Evolutionary conservation across 805 yeast species (phyloP).

Genomic region (Candida patagonica): DNA sequence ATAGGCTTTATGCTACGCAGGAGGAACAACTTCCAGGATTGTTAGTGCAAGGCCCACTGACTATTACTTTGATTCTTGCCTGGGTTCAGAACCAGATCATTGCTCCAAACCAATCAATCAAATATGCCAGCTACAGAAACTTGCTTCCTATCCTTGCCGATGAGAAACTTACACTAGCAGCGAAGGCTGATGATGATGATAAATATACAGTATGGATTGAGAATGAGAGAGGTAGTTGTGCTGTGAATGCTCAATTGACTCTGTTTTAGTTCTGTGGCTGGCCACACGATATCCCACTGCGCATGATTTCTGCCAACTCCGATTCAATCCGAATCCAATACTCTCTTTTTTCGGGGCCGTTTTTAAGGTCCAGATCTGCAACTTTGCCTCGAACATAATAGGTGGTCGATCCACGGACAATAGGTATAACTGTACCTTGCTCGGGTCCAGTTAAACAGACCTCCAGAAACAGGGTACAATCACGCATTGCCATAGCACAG

Average conservation of each 20-base stretch:
- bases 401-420: constrained; percentile 12
- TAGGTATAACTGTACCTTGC: constrained; percentile 1
- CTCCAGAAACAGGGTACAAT: constrained; percentile 44
- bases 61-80: constrained; percentile 50
- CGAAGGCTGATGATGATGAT: constrained; percentile 2
- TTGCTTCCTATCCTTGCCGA: constrained; percentile 41
- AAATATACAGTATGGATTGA: constrained; percentile 19
- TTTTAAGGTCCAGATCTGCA: constrained; percentile 46
- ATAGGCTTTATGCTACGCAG: constrained; percentile 40
- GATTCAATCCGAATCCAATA: constrained; percentile 42
- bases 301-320: constrained; percentile 11
- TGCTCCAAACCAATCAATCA: constrained; percentile 17
- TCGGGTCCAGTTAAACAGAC: constrained; percentile 18
- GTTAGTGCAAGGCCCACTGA: constrained; percentile 75
- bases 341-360: constrained; percentile 30
- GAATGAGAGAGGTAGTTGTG: constrained; percentile 15
- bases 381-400: constrained; percentile 33
- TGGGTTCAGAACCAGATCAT: constrained; percentile 32
- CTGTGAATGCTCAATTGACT: constrained; percentile 20
- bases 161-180: constrained; percentile 23
- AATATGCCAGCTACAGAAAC: constrained; percentile 40
- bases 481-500: constrained; percentile 47
- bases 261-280: constrained; percentile 3
- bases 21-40: constrained; percentile 53
- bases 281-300: neutral